Evolutionary conservation across 202 grass and related monocot genomes (phyloP), one percentile per base, ranked within the genome.

Genomic region (Elaeis oleifera): DNA sequence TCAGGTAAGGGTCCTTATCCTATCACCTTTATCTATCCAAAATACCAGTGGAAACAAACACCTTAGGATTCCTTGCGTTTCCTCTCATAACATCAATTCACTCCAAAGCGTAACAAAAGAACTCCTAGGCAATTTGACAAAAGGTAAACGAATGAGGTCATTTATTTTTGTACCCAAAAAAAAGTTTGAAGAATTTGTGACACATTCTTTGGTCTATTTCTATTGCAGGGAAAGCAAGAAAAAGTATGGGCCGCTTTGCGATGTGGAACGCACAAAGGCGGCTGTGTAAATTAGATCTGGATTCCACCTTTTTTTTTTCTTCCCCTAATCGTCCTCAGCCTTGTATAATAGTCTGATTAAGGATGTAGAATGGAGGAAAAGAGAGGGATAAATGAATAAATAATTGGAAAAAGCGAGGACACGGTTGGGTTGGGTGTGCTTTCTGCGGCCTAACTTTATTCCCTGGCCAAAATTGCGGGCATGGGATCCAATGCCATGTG

Each of bases 261-360:
- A 95, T 57, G 82, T 89, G 90, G 85, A 89, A 77, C 54, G 56
- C 90, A 95, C 82, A 83, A 85, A 31, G 72, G 20, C 39, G 25
- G 49, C 49, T 39, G 18, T 31, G 51, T 69, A 64, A 83, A 74
- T 64, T 82, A 75, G 65, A 51, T 63, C 49, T 39, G 29, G 6
- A 19, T 60, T 60, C 27, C 25, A 36, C 58, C 52, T 69, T 84
- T 75, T 75, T 75, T 75, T 89, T 74, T 61, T 79, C 8, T 44
- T 44, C 36, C 9, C 36, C 36, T 44, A 44, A 44, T 44, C 6
- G 36, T 44, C 9, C 32, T 36, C 9, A 36, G 27, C 32, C 6
- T 9, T 36, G 32, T 11, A 36, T 78, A 29, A 65, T 73, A 78
- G 67, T 53, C 57, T 71, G 23, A 22, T 63, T 23, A 58, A 62